Conservation (phyloP, 1,284 basidiomycete species). For the Malassezia slooffiae region DNA sequence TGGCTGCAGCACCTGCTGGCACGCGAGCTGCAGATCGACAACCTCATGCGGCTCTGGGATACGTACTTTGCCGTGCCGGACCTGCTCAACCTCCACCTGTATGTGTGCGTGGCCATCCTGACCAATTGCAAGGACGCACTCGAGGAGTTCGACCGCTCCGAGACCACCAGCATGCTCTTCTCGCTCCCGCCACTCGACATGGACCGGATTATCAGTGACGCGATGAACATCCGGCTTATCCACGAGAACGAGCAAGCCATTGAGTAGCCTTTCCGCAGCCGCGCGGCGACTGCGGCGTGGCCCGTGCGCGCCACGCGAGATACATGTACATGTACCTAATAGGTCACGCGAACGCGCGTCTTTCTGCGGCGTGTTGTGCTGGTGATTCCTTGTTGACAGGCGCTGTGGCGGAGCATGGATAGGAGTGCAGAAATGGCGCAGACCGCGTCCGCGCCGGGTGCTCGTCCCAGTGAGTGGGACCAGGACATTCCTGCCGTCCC, state of each 20-base stretch:
- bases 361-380: too few species aligned
- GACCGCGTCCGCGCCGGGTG: too few species aligned
- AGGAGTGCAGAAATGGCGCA: too few species aligned
- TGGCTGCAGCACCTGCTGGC: slow-evolving; percentile 45
- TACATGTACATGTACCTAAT: too few species aligned
- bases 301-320: too few species aligned
- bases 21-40: slow-evolving; percentile 39
- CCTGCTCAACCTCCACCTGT: slow-evolving; percentile 44
- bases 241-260: slow-evolving; percentile 23
- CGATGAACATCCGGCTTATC: slow-evolving; percentile 39
- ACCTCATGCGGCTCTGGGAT: slow-evolving; percentile 44
- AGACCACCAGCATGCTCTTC: slow-evolving; percentile 44
- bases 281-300: too few species aligned
- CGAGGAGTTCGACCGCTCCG: slow-evolving; percentile 45
- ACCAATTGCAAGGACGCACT: slow-evolving; percentile 45
- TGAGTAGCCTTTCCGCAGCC: slow-evolving; percentile 9
- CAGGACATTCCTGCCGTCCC: too few species aligned
- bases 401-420: too few species aligned
- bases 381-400: too few species aligned
- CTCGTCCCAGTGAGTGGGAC: too few species aligned
- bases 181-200: slow-evolving; percentile 41
- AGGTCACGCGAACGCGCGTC: too few species aligned
- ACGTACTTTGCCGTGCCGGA: slow-evolving; percentile 42
- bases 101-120: slow-evolving; percentile 46
- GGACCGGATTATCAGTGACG: slow-evolving; percentile 44